Evolutionary conservation across 2,329 filamentous ascomycete species (phyloP).

Genomic region (Domatiomyces catenatus): DNA sequence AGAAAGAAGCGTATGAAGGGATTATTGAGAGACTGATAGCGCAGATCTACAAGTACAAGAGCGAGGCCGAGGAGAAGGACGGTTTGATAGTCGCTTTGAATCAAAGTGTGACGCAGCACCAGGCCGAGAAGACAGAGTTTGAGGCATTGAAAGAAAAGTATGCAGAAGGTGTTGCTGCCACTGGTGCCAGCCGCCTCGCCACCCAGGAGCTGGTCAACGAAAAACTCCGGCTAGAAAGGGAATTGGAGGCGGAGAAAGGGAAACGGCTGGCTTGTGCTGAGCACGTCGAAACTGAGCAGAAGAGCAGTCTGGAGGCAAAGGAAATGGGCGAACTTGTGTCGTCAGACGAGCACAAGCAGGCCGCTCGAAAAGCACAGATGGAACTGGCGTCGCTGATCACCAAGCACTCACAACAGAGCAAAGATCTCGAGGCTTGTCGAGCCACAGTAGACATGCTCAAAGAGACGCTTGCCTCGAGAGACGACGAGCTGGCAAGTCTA

Average conservation of each 20-base stretch:
- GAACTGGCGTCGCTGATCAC: constrained; percentile 14
- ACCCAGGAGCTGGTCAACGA: constrained; percentile 26
- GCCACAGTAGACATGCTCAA: constrained; percentile 3
- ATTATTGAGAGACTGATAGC: constrained; percentile 17
- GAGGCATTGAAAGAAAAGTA: constrained; percentile 14
- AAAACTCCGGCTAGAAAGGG: constrained; percentile 22
- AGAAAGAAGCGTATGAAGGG: constrained; percentile 26
- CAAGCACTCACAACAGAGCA: constrained; percentile 12
- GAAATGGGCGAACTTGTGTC: constrained; percentile 5
- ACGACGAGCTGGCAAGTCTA: constrained; percentile 1
- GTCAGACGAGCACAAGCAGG: constrained; percentile 8
- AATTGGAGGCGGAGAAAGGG: constrained; percentile 21
- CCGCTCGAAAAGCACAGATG: constrained; percentile 11
- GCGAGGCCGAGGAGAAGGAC: constrained; percentile 6
- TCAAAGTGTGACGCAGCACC: background rate
- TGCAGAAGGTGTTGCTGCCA: constrained; percentile 20
- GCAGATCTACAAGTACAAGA: constrained; percentile 10
- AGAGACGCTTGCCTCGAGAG: constrained; percentile 3
- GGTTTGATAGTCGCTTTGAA: background rate
- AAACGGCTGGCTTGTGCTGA: constrained; percentile 22
- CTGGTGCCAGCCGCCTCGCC: constrained; percentile 22
- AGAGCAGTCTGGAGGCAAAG: constrained; percentile 4
- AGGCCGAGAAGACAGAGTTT: constrained; percentile 22
- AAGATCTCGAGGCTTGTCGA: constrained; percentile 7
- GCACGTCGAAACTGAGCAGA: constrained; percentile 3